Conservation (phyloP, 495 filamentous ascomycete species). For the Penicillium bialowiezense region DNA sequence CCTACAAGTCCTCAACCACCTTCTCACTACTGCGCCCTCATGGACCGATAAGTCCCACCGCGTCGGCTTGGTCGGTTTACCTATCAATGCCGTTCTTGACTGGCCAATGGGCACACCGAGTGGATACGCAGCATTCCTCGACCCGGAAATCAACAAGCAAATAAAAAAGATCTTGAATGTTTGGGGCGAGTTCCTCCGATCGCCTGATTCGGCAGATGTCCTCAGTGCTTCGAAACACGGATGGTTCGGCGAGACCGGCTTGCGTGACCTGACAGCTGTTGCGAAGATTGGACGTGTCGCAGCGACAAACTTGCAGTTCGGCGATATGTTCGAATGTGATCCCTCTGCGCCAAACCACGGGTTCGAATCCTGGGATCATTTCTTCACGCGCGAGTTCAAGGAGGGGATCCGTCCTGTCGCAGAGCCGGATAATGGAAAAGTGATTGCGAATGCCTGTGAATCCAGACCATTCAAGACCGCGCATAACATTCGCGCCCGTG, state of each 20-base stretch:
- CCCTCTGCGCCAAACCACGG: constrained; percentile 45
- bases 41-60: constrained; percentile 52
- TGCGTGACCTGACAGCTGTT: constrained; percentile 31
- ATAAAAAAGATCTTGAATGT: constrained; percentile 66
- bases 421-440: constrained; percentile 35
- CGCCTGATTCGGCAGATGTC: constrained; percentile 56
- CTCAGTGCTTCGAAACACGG: constrained; percentile 47
- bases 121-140: constrained; percentile 63
- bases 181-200: constrained; percentile 61
- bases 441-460: constrained; percentile 68
- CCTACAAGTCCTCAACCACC: constrained; percentile 60
- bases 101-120: constrained; percentile 70
- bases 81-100: constrained; percentile 66
- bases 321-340: constrained; percentile 45
- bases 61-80: constrained; percentile 63
- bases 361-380: constrained; percentile 69
- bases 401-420: constrained; percentile 57
- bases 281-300: constrained; percentile 49
- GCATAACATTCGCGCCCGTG: constrained; percentile 23
- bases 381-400: constrained; percentile 65
- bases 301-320: constrained; percentile 43
- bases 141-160: constrained; percentile 63
- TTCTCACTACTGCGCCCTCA: constrained; percentile 59
- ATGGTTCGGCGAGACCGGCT: constrained; percentile 57
- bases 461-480: constrained; percentile 41